Evolutionary conservation across 2,329 filamentous ascomycete genomes (phyloP).

Genomic region (Chlorencoelia australis): DNA sequence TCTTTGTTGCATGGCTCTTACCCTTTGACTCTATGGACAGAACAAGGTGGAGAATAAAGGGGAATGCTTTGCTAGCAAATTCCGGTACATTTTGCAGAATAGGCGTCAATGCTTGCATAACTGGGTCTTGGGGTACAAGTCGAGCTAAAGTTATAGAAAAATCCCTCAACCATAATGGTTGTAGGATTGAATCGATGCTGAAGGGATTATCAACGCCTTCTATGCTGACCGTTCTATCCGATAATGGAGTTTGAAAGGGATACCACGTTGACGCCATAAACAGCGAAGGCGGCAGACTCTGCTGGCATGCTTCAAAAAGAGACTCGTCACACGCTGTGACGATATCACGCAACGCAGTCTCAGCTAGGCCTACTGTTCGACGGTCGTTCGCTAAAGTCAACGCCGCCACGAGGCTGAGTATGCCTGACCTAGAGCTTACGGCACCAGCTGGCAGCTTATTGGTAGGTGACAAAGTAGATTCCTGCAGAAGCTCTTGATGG

Average conservation of each 20-base stretch:
- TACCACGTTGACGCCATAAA: slow-evolving; percentile 47
- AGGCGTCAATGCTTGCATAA: slow-evolving; percentile 58
- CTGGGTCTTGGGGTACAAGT: slow-evolving; percentile 49
- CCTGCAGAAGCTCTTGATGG: slow-evolving; percentile 47
- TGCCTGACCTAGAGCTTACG: slow-evolving; percentile 50
- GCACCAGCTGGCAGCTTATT: slow-evolving; percentile 29
- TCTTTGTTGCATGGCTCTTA: slow-evolving; percentile 46
- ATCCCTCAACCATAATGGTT: slow-evolving; percentile 48
- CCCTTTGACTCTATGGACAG: slow-evolving; percentile 58
- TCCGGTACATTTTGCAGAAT: slow-evolving; percentile 56
- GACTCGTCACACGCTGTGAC: slow-evolving; percentile 34
- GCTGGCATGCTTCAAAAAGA: slow-evolving; percentile 41
- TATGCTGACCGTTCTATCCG: slow-evolving; percentile 30
- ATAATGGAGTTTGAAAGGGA: slow-evolving; percentile 43
- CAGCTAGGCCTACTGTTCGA: slow-evolving; percentile 46
- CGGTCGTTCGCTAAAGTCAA: slow-evolving; percentile 50
- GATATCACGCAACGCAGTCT: slow-evolving; percentile 47
- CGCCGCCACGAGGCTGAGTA: slow-evolving; percentile 52
- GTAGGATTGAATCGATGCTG: slow-evolving; percentile 30
- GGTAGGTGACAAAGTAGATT: slow-evolving; percentile 43
- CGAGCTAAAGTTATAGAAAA: slow-evolving; percentile 52
- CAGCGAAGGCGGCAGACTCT: slow-evolving; percentile 41
- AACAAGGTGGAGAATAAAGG: slow-evolving; percentile 76
- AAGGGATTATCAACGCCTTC: neutral
- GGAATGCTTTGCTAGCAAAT: slow-evolving; percentile 66